Conservation (phyloP, 2,329 filamentous ascomycete species). For the Trichoderma sp. region DNA sequence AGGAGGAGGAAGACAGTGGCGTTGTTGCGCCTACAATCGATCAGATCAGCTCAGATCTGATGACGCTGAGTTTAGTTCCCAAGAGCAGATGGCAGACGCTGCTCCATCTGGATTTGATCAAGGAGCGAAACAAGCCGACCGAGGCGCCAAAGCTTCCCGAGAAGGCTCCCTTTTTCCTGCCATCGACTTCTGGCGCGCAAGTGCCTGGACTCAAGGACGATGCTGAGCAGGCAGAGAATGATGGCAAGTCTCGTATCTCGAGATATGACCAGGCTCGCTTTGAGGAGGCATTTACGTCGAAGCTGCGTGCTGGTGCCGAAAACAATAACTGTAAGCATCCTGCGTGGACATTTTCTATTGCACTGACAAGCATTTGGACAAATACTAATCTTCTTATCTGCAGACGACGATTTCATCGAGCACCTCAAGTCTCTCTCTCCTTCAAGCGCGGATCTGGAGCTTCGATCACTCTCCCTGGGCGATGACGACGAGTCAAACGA, state of each 20-base stretch:
- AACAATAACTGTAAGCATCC: slow-evolving; percentile 60
- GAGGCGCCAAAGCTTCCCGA: slow-evolving; percentile 90
- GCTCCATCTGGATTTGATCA: slow-evolving; percentile 87
- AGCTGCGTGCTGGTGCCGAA: slow-evolving; percentile 55
- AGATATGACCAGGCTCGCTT: slow-evolving; percentile 62
- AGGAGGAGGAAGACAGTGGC: slow-evolving; percentile 54
- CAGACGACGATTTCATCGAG: slow-evolving; percentile 68
- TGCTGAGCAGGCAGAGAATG: slow-evolving; percentile 42
- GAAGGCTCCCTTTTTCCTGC: slow-evolving; percentile 94
- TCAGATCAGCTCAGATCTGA: slow-evolving; percentile 78
- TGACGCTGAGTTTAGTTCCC: slow-evolving; percentile 86
- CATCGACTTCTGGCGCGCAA: slow-evolving; percentile 57
- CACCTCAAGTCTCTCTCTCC: slow-evolving; percentile 81
- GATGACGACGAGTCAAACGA: slow-evolving; percentile 61
- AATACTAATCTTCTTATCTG: slow-evolving; percentile 29
- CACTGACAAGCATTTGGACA: slow-evolving; percentile 20
- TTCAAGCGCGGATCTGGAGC: slow-evolving; percentile 84
- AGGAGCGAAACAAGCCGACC: slow-evolving; percentile 90
- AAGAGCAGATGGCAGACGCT: slow-evolving; percentile 93
- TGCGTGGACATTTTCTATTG: not conserved
- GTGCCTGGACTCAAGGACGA: slow-evolving; percentile 42
- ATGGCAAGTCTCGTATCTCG: slow-evolving; percentile 65
- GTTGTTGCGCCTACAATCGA: slow-evolving; percentile 63
- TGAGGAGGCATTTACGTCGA: slow-evolving; percentile 60
- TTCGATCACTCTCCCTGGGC: slow-evolving; percentile 70